A percentile compares a stretch with the other conserved stretches of the same genome.
phyloP scores from a whole-genome alignment of 2,329 filamentous ascomycete genomes.

The Aspergillus ochraceus region DNA sequence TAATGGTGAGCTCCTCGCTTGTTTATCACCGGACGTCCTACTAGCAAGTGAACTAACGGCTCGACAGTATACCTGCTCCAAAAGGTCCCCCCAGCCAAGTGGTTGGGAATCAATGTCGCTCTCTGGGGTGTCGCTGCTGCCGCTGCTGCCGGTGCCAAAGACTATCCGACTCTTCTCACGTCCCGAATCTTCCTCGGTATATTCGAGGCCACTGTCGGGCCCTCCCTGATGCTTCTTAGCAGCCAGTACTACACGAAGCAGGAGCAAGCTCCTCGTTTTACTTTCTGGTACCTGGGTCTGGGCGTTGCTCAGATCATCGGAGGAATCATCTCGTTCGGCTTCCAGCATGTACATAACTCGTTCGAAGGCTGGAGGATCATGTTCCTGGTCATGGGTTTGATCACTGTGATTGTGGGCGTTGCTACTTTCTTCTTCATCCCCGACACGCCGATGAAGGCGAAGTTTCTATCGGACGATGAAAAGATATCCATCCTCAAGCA shows the following conservation, averaged over 20 bases:
- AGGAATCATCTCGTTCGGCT: conserved; percentile 29
- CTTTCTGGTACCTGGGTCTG: conserved; percentile 31
- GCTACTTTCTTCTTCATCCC: conserved; percentile 27
- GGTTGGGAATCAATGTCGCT: conserved; percentile 59
- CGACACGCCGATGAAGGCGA: conserved; percentile 17
- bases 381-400: conserved; percentile 28
- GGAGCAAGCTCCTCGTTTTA: conserved; percentile 28
- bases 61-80: conserved; percentile 57
- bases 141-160: conserved; percentile 50
- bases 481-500: conserved; percentile 19
- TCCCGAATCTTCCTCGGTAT: conserved; percentile 58
- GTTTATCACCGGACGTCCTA: neutral
- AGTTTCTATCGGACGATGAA: conserved; percentile 23
- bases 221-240: conserved; percentile 28
- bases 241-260: conserved; percentile 30
- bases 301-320: conserved; percentile 31
- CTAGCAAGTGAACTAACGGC: neutral
- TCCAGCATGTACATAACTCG: conserved; percentile 24
- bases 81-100: conserved; percentile 60
- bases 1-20: conserved; percentile 47
- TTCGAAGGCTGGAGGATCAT: conserved; percentile 30
- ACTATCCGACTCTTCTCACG: conserved; percentile 53
- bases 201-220: conserved; percentile 46
- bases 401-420: conserved; percentile 21
- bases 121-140: conserved; percentile 55